Evolutionary conservation across 306 rosid species (phyloP).

Genomic region (Clitoria ternatea): DNA sequence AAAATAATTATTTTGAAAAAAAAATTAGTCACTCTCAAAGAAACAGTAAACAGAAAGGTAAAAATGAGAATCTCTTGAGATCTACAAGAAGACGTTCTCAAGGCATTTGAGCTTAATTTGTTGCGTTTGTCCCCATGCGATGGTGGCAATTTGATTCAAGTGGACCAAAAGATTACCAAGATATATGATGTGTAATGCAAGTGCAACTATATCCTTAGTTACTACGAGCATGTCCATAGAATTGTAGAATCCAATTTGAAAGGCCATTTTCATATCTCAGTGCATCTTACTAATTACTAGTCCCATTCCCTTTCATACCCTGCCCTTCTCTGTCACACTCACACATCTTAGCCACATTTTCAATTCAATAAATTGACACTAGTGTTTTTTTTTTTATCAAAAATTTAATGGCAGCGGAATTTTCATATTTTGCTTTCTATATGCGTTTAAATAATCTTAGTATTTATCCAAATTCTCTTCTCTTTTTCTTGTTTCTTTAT

Average conservation of each 20-base stretch:
- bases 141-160: not conserved
- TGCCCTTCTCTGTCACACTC: not conserved
- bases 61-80: not conserved
- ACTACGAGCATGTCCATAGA: not conserved
- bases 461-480: not conserved
- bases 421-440: not conserved
- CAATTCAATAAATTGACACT: not conserved
- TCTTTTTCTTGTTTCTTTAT: no score
- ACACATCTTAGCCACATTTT: not conserved
- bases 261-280: conserved; percentile 4
- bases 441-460: not conserved
- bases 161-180: not conserved
- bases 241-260: not conserved
- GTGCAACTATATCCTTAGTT: not conserved
- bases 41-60: not conserved
- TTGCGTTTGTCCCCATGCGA: not conserved
- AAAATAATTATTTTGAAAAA: no score
- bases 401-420: not conserved
- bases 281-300: not conserved
- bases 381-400: not conserved
- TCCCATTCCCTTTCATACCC: not conserved
- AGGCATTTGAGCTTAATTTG: not conserved
- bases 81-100: not conserved
- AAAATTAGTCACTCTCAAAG: no score
- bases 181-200: not conserved